Percentiles rank a stretch among this genome's conserved stretches.
Evolutionary conservation across 495 filamentous ascomycete species (phyloP).

Genomic region (Hyaloscypha bicolor): DNA sequence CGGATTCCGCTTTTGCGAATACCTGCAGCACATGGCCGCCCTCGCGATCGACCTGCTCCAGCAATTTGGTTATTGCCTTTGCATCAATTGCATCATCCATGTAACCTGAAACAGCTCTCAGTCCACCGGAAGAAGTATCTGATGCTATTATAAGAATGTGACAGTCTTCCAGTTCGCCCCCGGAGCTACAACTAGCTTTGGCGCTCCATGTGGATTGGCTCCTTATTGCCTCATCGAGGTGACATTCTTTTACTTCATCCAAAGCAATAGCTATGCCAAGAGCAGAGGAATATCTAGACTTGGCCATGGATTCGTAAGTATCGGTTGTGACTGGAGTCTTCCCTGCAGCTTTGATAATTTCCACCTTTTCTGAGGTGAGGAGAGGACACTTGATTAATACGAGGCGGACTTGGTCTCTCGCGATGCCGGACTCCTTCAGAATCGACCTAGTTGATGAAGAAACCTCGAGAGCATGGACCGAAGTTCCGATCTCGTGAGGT

Average conservation of each 20-base stretch:
- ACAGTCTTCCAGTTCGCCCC: slow-evolving; percentile 33
- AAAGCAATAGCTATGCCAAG: slow-evolving; percentile 32
- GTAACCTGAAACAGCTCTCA: slow-evolving; percentile 28
- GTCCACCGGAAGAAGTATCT: slow-evolving; percentile 19
- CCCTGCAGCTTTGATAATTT: slow-evolving; percentile 18
- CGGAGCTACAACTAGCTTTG: slow-evolving; percentile 32
- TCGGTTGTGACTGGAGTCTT: slow-evolving; percentile 30
- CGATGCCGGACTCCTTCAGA: slow-evolving; percentile 12
- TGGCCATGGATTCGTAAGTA: slow-evolving; percentile 35
- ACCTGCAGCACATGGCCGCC: slow-evolving; percentile 29
- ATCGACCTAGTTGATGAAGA: slow-evolving; percentile 15
- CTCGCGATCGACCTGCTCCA: slow-evolving; percentile 25
- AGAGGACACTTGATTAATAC: slow-evolving; percentile 33
- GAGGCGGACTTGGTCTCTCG: slow-evolving; percentile 24
- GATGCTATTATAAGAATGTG: slow-evolving; percentile 34
- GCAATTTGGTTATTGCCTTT: slow-evolving; percentile 19
- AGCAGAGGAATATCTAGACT: slow-evolving; percentile 29
- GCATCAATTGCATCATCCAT: slow-evolving; percentile 36
- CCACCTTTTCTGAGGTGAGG: slow-evolving; percentile 29
- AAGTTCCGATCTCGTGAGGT: slow-evolving; percentile 31
- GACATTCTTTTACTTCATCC: slow-evolving; percentile 19
- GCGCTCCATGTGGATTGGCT: slow-evolving; percentile 23
- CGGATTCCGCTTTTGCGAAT: slow-evolving; percentile 34
- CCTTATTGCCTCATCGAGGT: slow-evolving; percentile 25
- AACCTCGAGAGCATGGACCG: slow-evolving; percentile 26